phyloP scores from a whole-genome alignment of 148 eudicot species.

The Amaranthus cruentus region DNA sequence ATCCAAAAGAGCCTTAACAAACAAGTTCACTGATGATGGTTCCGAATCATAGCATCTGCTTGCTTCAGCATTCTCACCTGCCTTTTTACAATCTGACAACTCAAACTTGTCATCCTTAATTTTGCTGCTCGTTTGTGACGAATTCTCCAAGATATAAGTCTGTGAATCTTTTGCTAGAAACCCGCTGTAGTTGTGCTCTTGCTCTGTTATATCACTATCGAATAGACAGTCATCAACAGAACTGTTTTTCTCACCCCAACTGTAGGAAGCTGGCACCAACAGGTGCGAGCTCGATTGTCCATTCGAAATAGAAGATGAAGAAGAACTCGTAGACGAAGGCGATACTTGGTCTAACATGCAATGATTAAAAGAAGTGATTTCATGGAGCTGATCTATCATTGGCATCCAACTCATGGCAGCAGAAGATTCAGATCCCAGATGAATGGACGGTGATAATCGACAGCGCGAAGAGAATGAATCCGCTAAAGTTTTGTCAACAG shows the following conservation, averaged over 20 bases:
- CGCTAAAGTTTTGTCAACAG: conserved; percentile 21
- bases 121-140: neutral
- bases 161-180: conserved; percentile 18
- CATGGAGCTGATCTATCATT: conserved; percentile 16
- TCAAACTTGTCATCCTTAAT: conserved; percentile 1
- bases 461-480: conserved; percentile 14
- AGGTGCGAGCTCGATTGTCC: conserved; percentile 22
- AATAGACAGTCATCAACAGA: conserved; percentile 20
- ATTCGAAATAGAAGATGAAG: conserved; percentile 10
- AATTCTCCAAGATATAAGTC: conserved; percentile 6
- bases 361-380: conserved; percentile 17
- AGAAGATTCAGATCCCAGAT: neutral
- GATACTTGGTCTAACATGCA: conserved; percentile 32
- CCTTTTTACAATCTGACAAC: conserved; percentile 11
- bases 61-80: conserved; percentile 5
- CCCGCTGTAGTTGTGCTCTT: conserved; percentile 23
- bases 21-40: conserved; percentile 45
- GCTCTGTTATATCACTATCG: conserved; percentile 17
- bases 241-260: conserved; percentile 29
- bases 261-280: conserved; percentile 21
- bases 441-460: conserved; percentile 18
- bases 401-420: no score
- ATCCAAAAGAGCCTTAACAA: conserved; percentile 67
- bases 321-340: conserved; percentile 30
- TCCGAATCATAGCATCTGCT: no score